Percentiles rank a stretch among this genome's conserved stretches.
phyloP scores from a whole-genome alignment of 192 early-diverging fungal species.

The Coemansia sp. region DNA sequence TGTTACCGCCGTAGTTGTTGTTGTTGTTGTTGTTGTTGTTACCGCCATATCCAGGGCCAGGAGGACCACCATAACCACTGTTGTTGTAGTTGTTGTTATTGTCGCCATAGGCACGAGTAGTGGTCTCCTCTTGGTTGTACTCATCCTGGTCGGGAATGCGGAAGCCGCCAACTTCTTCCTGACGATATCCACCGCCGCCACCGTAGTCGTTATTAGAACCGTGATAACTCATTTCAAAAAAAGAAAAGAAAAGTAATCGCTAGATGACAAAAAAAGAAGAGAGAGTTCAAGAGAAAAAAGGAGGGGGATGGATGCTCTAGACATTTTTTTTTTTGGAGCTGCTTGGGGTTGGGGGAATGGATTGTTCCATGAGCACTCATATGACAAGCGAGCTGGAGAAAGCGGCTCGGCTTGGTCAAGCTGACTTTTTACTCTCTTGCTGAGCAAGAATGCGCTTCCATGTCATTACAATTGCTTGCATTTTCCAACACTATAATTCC shows the following conservation, averaged over 20 bases:
- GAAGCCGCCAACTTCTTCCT: constrained; percentile 9
- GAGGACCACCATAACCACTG: too few relatives aligned
- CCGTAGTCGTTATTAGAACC: constrained; percentile 7
- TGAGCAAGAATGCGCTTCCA: too few relatives aligned
- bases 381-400: too few relatives aligned
- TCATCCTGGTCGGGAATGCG: constrained; percentile 11
- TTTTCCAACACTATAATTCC: background rate
- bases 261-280: constrained; percentile 1
- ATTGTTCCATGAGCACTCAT: too few relatives aligned
- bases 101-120: constrained; percentile 7
- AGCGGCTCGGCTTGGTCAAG: too few relatives aligned
- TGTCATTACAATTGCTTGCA: background rate
- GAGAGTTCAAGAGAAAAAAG: background rate
- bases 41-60: constrained; percentile 9
- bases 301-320: too few relatives aligned
- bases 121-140: background rate
- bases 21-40: background rate
- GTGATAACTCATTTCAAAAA: constrained; percentile 26
- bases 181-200: background rate
- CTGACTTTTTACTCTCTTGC: too few relatives aligned
- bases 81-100: constrained; percentile 7
- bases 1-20: background rate
- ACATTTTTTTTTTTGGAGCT: background rate
- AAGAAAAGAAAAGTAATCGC: constrained; percentile 1
- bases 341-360: background rate